Conservation (phyloP, 2,329 filamentous ascomycete species). For the Blastomyces parvus region DNA sequence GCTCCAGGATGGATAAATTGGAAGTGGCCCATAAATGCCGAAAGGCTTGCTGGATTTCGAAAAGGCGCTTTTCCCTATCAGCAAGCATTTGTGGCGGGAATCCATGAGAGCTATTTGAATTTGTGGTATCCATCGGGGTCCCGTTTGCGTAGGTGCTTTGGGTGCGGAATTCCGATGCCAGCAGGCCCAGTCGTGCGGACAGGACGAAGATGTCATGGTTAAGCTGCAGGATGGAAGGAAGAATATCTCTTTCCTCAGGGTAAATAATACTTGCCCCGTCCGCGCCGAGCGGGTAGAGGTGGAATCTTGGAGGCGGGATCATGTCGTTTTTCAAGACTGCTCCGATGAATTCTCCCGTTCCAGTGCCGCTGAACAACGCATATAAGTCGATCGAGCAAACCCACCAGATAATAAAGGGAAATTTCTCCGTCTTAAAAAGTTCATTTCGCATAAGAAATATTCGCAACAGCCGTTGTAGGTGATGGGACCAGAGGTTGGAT, state of each 20-base stretch:
- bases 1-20: constrained; percentile 27
- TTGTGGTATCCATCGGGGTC: neutral
- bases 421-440: constrained; percentile 37
- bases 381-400: constrained; percentile 48
- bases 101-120: neutral
- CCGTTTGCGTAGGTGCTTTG: constrained; percentile 20
- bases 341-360: constrained; percentile 43
- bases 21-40: constrained; percentile 32
- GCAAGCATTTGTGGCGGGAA: constrained; percentile 17
- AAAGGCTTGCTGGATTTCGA: constrained; percentile 30
- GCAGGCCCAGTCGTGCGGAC: constrained; percentile 38
- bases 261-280: constrained; percentile 29
- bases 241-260: constrained; percentile 28
- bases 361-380: constrained; percentile 44
- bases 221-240: constrained; percentile 36
- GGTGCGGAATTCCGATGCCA: constrained; percentile 33
- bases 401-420: constrained; percentile 46
- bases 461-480: constrained; percentile 44
- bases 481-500: constrained; percentile 46
- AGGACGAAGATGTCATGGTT: constrained; percentile 39
- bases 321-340: constrained; percentile 40
- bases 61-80: constrained; percentile 27
- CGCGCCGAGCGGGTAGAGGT: constrained; percentile 30
- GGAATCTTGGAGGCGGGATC: constrained; percentile 34
- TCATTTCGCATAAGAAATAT: constrained; percentile 42